A percentile compares a stretch with the other conserved stretches of the same genome.
These are phyloP conservation scores for Aegilops speltoides DNA, from an alignment of 176 grass and related monocot species.

Conservation along the genomic window DNA sequence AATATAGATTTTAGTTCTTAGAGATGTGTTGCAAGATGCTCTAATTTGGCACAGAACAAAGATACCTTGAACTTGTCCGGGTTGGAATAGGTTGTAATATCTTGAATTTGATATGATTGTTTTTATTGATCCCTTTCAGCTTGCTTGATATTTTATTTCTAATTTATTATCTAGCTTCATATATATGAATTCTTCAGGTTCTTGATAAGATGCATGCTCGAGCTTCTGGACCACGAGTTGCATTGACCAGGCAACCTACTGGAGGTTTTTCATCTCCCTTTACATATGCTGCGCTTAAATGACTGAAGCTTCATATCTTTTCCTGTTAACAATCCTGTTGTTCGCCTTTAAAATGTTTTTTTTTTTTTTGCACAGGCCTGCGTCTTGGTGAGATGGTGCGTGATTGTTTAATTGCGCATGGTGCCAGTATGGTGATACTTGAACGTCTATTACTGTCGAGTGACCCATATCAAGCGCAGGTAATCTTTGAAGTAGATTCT, in stretches of 20 bases:
- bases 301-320: not conserved
- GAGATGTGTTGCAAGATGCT: too few species aligned
- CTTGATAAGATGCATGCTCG: slow-evolving; percentile 98
- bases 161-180: not conserved
- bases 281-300: not conserved
- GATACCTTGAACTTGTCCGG: too few species aligned
- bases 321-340: not conserved
- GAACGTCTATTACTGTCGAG: slow-evolving; percentile 86
- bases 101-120: too few species aligned
- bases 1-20: too few species aligned
- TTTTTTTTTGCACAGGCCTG: slow-evolving; percentile 35
- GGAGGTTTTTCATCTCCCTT: slow-evolving; percentile 53
- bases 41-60: too few species aligned
- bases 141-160: not conserved
- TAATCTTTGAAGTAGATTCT: slow-evolving; percentile 32
- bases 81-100: too few species aligned
- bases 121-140: not conserved
- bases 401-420: slow-evolving; percentile 93
- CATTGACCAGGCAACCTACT: slow-evolving; percentile 79
- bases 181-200: slow-evolving; percentile 43
- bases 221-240: slow-evolving; percentile 70
- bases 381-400: slow-evolving; percentile 95
- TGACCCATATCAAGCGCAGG: slow-evolving; percentile 93
- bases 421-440: slow-evolving; percentile 88
- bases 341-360: not conserved